Base-by-base conservation (phyloP, 1,284 basidiomycete genomes). In the Malassezia japonica region DNA sequence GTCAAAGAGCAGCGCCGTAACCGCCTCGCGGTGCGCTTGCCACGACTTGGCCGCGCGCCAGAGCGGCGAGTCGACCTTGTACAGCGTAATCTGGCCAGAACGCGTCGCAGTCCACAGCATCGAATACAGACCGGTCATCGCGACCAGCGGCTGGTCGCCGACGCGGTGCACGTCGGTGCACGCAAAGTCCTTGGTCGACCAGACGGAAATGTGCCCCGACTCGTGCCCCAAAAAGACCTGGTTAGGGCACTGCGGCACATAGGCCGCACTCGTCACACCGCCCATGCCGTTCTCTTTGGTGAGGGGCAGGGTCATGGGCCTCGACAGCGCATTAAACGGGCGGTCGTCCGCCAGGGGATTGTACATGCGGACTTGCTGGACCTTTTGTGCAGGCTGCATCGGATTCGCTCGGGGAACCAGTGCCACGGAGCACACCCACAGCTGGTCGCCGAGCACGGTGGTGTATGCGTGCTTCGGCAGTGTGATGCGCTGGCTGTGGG, bases 21-120 rank as follows among this genome's bases (percentile, higher is more conserved):
- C 75, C n/a, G 83, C 80, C 4, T 81, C 67, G 20, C 59, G 78
- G 73, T 95, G 89, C 6, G 87, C 91, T 48, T 79, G 79, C 92
- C 92, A 98, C 35, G 79, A 79, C 70, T 96, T 96, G 49, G 86
- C 86, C 55, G 87, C 81, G 6, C 81, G 74, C 90, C 90, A 96
- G 3, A 60, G 59, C 2, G 43, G 33, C 4, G 39, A 39, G 7
- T 60, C 72, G 23, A 87, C 80, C 67, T 91, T 85, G 71, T 85
- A 92, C 1, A 83, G 86, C n/a, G 82, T 78, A 37, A 96, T 86
- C 66, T 79, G 78, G 0, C 90, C 92, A 50, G 82, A 84, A 50
- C 90, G 73, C 15, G 82, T 82, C 0, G 87, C 89, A 3, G 82
- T 83, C 92, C 91, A 96, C 23, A 96, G 75, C 34, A 60, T 61